Evolutionary conservation across 805 yeast species (phyloP), one percentile per base, ranked within the genome.

Genomic region (Pichia phayaonensis): DNA sequence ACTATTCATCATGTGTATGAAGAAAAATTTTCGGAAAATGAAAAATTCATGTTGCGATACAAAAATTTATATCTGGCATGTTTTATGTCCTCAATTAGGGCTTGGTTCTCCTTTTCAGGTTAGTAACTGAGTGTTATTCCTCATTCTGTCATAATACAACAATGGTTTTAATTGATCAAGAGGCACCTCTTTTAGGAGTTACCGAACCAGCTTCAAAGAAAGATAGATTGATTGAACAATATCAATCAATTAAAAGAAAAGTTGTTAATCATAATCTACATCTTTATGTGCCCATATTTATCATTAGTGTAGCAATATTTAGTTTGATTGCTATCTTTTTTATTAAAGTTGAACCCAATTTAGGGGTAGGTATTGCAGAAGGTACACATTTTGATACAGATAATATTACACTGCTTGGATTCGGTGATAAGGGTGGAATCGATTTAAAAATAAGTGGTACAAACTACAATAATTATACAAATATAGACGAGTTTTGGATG

Each of bases 381-480:
- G 67, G 72, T 2, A 61, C 64, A 1, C 58, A 56, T 22, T 56
- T 69, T 48, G 63, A 67, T 13, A 57, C 71, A 6, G 60, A 62
- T 34, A 59, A 63, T 41, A 54, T 72, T 21, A 55, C 56, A 8
- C 52, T 72, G 18, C 54, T 65, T 2, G 67, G 68, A 4, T 48
- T 72, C 13, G 57, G 58, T 1, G 61, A 67, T 13, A 55, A 59
- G 4, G 72, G 72, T 1, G 63, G 69, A 1, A 56, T 72, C 8
- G 54, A 64, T 23, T 49, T 72, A 11, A 56, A 60, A 40, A 61
- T 71, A 2, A 54, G 59, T 18, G 74, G 73, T 12, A 47, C 59
- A 1, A 59, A 60, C 42, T 36, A 50, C 4, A 67, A 70, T 44
- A 61, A 70, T 41, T 72, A 62, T 52, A 55, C 65, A 15, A 42